Base-by-base conservation (phyloP, 148 eudicot species). In the Suaeda aralocaspica region DNA sequence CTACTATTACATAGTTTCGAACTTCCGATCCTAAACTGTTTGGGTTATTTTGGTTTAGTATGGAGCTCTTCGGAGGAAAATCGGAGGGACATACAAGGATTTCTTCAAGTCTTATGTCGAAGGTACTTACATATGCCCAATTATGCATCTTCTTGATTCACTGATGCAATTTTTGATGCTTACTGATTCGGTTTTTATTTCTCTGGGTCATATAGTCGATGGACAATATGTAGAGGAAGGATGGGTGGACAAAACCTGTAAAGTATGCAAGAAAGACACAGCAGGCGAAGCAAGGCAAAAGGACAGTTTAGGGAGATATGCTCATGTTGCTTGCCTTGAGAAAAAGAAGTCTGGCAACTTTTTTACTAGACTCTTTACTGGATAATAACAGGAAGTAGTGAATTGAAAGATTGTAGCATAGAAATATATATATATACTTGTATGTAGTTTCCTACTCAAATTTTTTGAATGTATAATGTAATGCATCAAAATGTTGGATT, bases 221-320 rank as follows among this genome's bases (percentile, higher is more conserved):
- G 97, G 98, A 30, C 76, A 91, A 68, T 94, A 94, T 64, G 98
- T 94, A 44, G 98, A 94, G 69, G 98, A 94, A 68, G 98, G 98
- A 13, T 94, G 98, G 98, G 93, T 94, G 30, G 98, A 94, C 84
- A 94, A 91, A 75, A 91, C 92, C 11, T 94, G 97, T 83, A 91
- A 84, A 78, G 85, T 94, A n/a, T 94, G 98, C 90, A 94, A 87
- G 86, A 89, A 94, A 80, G 98, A 94, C 62, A 94, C 98, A 5
- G 82, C 68, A 31, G 89, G 91, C 26, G 96, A 91, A 66, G 73
- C 91, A 24, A 85, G 98, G 65, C 98, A 89, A 71, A 86, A 85
- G 13, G 98, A 94, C 78, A 86, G 82, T 73, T 22, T 87, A 19
- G 98, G 98, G 12, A 83, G 91, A 87, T 94, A 94, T 53, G 91